A percentile compares a stretch with the other conserved stretches of the same genome.
Evolutionary conservation across 2,329 filamentous ascomycete genomes (phyloP).

Genomic region (Iodosphaeria phyllophila): DNA sequence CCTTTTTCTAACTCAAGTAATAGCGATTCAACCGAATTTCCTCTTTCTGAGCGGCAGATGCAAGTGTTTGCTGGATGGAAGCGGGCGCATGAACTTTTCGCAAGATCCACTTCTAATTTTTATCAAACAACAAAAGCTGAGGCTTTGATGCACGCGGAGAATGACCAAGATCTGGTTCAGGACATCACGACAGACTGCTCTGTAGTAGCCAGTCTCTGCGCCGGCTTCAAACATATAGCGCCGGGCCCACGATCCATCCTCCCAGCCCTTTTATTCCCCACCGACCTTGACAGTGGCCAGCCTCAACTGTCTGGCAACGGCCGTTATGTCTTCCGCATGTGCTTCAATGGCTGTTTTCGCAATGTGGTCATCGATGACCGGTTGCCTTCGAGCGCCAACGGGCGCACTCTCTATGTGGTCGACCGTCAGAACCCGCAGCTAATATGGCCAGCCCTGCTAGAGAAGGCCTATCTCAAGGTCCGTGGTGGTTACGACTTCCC

Average conservation of each 20-base stretch:
- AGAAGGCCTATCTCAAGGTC: constrained; percentile 93
- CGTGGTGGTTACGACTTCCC: constrained; percentile 95
- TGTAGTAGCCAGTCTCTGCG: constrained; percentile 87
- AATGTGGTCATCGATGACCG: constrained; percentile 79
- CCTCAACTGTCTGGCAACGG: constrained; percentile 58
- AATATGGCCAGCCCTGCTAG: constrained; percentile 80
- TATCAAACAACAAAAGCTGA: too few species aligned
- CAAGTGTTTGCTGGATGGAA: constrained; percentile 73
- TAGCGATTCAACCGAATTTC: constrained; percentile 51
- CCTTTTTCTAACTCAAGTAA: constrained; percentile 8
- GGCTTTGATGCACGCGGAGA: constrained; percentile 19
- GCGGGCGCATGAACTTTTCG: constrained; percentile 51
- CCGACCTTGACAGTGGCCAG: constrained; percentile 33
- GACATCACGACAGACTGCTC: constrained; percentile 94
- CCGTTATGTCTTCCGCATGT: constrained; percentile 80
- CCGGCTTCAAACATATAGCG: constrained; percentile 50
- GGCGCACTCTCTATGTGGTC: constrained; percentile 67
- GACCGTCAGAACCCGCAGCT: constrained; percentile 67
- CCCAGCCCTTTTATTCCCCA: constrained; percentile 57
- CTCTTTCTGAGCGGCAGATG: constrained; percentile 55
- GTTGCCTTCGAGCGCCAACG: constrained; percentile 58
- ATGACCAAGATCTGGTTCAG: constrained; percentile 69
- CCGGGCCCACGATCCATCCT: constrained; percentile 53
- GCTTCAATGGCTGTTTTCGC: constrained; percentile 88
- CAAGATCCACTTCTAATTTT: too few species aligned